Conservation (phyloP, 2,329 filamentous ascomycete species). For the Nothopassalora personata region DNA sequence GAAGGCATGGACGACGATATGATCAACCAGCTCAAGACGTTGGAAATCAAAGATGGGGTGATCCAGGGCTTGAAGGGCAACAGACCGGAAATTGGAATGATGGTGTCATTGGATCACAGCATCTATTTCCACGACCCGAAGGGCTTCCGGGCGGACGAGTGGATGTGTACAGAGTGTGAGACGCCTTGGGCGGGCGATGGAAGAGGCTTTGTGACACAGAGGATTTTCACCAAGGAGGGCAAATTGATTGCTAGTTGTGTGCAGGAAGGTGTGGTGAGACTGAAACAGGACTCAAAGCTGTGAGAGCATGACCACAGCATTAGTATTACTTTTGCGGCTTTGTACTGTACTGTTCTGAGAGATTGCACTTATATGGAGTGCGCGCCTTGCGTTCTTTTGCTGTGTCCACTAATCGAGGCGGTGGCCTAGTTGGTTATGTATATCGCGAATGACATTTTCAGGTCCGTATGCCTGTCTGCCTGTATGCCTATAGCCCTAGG, state of each 20-base stretch:
- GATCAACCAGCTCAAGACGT: constrained; percentile 44
- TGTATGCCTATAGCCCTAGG: no score
- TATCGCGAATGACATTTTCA: no score
- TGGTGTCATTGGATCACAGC: constrained; percentile 72
- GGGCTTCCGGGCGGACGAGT: constrained; percentile 54
- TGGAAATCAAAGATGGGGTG: constrained; percentile 35
- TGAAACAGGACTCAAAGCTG: constrained; percentile 39
- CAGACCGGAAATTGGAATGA: constrained; percentile 68
- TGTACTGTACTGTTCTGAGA: neutral
- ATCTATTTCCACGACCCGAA: constrained; percentile 52
- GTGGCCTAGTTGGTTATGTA: no score
- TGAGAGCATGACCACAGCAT: no score
- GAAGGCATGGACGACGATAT: constrained; percentile 47
- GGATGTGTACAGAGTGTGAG: constrained; percentile 76
- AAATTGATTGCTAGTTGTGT: constrained; percentile 71
- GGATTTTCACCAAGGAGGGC: constrained; percentile 66
- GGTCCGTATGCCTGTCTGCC: no score
- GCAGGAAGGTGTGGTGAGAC: constrained; percentile 61
- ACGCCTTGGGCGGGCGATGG: constrained; percentile 76
- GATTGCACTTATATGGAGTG: neutral
- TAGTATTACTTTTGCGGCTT: no score
- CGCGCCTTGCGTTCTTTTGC: neutral
- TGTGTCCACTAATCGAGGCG: neutral
- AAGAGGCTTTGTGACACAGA: constrained; percentile 68
- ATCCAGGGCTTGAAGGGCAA: constrained; percentile 48